phyloP scores from a whole-genome alignment of 1,284 basidiomycete species.

The Fomitopsis schrenkii region DNA sequence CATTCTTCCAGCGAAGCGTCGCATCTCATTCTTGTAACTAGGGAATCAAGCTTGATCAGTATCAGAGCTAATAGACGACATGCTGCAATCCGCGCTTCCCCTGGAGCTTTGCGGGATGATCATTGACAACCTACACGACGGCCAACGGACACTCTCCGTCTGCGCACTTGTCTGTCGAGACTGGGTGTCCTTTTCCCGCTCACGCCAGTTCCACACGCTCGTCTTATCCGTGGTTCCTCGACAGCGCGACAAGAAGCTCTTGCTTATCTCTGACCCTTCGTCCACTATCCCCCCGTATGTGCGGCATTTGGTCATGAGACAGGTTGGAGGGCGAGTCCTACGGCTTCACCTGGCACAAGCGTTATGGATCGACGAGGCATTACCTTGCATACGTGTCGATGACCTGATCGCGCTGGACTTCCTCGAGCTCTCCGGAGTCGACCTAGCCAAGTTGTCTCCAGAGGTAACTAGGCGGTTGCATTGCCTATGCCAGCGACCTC shows the following conservation, averaged over 20 bases:
- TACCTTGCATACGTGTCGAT: background rate
- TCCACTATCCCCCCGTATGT: background rate
- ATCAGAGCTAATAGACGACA: no score
- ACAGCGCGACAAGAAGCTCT: background rate
- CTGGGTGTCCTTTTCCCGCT: conserved; percentile 22
- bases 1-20: no score
- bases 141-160: conserved; percentile 10
- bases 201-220: conserved; percentile 21
- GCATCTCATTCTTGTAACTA: no score
- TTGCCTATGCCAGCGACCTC: background rate
- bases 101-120: conserved; percentile 18
- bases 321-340: background rate
- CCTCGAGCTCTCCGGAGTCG: background rate
- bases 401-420: background rate
- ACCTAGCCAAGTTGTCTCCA: background rate
- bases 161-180: conserved; percentile 11
- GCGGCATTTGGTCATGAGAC: background rate
- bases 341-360: background rate
- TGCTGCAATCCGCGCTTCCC: conserved; percentile 1
- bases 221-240: background rate
- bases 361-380: background rate
- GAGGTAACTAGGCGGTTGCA: background rate
- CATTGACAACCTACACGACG: conserved; percentile 19
- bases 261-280: background rate
- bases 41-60: no score